Evolutionary conservation across 1,284 basidiomycete genomes (phyloP).

Genomic region (Sporisorium scitamineum): DNA sequence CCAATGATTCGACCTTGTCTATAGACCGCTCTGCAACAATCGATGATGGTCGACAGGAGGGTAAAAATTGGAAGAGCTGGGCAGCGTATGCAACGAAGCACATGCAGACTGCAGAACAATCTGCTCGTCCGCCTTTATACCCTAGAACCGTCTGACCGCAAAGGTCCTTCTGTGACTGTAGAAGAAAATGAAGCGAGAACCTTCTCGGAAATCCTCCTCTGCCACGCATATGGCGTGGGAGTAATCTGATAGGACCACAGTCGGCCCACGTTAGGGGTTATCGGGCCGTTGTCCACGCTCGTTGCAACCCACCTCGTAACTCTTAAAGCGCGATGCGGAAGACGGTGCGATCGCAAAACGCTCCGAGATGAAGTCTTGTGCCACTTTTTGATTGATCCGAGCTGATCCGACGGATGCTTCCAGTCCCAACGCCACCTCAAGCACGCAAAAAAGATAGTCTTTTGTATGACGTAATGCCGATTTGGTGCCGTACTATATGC

Average conservation of each 20-base stretch:
- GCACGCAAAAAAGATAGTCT: not conserved
- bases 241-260: constrained; percentile 5
- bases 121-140: not conserved
- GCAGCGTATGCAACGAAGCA: too few species aligned
- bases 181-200: not conserved
- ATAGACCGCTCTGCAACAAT: not conserved
- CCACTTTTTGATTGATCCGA: not conserved
- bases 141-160: not conserved
- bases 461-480: not conserved
- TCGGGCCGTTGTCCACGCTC: not conserved
- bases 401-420: not conserved
- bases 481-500: not conserved
- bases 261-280: not conserved
- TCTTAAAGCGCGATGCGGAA: not conserved
- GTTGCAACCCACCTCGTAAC: not conserved
- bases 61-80: too few species aligned
- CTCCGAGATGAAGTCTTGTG: constrained; percentile 13
- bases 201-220: constrained; percentile 1
- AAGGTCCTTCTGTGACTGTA: not conserved
- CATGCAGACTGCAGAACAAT: too few species aligned
- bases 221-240: not conserved
- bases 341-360: constrained; percentile 2
- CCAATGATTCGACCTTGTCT: not conserved
- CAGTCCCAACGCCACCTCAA: too few species aligned
- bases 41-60: too few species aligned